Evolutionary conservation across 345 rosid genomes (phyloP).

Genomic region (Euphorbia peplus): DNA sequence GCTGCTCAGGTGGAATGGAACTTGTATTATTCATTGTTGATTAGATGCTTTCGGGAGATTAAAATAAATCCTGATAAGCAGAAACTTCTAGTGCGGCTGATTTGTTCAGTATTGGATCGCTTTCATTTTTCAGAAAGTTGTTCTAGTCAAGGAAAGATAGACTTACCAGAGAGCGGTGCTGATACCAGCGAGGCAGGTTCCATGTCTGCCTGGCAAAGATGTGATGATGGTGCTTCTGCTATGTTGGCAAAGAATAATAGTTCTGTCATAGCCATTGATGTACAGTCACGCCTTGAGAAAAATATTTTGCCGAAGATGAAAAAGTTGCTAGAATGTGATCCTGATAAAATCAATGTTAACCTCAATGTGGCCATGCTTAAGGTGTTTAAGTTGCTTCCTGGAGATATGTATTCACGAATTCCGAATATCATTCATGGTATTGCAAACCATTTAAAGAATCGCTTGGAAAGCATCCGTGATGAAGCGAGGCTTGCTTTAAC

Average conservation of each 20-base stretch:
- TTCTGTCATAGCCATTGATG: conserved; percentile 34
- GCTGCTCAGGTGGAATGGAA: conserved; percentile 75
- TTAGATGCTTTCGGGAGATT: conserved; percentile 73
- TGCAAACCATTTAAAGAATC: conserved; percentile 67
- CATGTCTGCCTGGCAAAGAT: background rate
- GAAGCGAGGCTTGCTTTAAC: conserved; percentile 83
- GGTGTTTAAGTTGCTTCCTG: conserved; percentile 84
- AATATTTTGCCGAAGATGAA: conserved; percentile 66
- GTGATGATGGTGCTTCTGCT: conserved; percentile 18
- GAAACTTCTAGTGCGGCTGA: conserved; percentile 59
- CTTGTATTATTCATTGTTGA: conserved; percentile 60
- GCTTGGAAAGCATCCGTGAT: conserved; percentile 58
- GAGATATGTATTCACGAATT: conserved; percentile 68
- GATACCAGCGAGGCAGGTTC: conserved; percentile 11
- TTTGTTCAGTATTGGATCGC: conserved; percentile 70
- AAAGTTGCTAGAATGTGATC: conserved; percentile 53
- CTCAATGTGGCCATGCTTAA: conserved; percentile 69
- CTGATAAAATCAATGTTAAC: conserved; percentile 64
- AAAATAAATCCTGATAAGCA: conserved; percentile 52
- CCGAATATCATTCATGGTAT: conserved; percentile 68
- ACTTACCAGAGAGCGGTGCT: conserved; percentile 16
- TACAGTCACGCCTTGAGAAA: conserved; percentile 57
- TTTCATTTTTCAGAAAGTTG: conserved; percentile 54
- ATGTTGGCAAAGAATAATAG: conserved; percentile 14
- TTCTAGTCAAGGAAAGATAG: conserved; percentile 35